Evolutionary conservation across 768 basidiomycete species (phyloP).

Genomic region (Lactifluus volemus): DNA sequence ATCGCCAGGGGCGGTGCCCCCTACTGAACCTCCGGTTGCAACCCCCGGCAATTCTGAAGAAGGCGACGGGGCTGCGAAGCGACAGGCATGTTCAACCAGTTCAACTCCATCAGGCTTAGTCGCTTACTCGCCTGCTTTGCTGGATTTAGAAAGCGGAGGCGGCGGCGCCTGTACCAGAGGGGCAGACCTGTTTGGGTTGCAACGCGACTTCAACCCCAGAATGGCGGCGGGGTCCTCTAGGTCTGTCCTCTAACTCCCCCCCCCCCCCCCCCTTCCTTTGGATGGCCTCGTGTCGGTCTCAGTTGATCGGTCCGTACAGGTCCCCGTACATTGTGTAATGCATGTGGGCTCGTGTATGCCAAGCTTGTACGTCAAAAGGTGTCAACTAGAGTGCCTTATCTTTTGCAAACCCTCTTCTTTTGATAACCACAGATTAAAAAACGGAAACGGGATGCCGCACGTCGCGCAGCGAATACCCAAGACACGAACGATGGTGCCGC

Average conservation of each 20-base stretch:
- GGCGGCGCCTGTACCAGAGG: constrained; percentile 41
- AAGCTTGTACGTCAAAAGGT: constrained; percentile 48
- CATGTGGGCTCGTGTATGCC: constrained; percentile 80
- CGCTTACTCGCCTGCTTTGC: background rate
- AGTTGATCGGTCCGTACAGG: constrained; percentile 35
- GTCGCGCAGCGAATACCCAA: constrained; percentile 9
- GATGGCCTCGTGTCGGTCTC: constrained; percentile 1
- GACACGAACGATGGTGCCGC: constrained; percentile 8
- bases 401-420: background rate
- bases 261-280: background rate
- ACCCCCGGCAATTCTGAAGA: constrained; percentile 22
- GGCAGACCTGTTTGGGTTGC: constrained; percentile 75
- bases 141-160: constrained; percentile 31
- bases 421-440: constrained; percentile 20
- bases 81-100: constrained; percentile 22
- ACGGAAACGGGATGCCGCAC: constrained; percentile 19
- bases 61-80: constrained; percentile 22
- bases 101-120: constrained; percentile 8
- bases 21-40: constrained; percentile 14
- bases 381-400: constrained; percentile 5
- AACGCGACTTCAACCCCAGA: constrained; percentile 79
- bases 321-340: constrained; percentile 77
- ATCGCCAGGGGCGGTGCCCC: constrained; percentile 12
- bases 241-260: constrained; percentile 32
- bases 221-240: constrained; percentile 78